Conservation (phyloP, 208 protist species). For the Acanthamoeba healyi region DNA sequence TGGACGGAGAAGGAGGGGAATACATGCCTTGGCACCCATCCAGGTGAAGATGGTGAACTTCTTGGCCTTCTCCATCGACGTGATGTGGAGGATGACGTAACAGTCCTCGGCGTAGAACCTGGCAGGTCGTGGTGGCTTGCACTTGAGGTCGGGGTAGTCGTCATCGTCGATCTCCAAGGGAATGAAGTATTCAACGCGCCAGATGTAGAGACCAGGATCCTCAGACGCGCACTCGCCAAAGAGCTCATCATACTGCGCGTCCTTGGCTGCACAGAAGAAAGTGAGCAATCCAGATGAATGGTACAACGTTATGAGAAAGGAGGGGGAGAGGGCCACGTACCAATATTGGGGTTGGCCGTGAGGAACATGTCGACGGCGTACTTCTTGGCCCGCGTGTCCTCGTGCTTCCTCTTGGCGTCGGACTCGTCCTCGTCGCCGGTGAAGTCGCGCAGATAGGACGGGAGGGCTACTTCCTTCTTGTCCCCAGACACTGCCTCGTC, state of each 20-base stretch:
- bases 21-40: neutral
- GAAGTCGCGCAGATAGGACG: conserved; percentile 35
- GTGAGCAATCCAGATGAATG: too few species aligned
- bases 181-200: conserved; percentile 44
- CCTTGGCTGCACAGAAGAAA: conserved; percentile 1
- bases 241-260: conserved; percentile 10
- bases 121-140: neutral
- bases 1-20: neutral
- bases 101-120: conserved; percentile 3
- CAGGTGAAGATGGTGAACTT: conserved; percentile 50
- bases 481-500: neutral
- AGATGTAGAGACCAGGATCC: conserved; percentile 30
- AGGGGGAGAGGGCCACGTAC: neutral
- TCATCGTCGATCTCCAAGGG: conserved; percentile 21
- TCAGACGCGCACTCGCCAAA: conserved; percentile 60
- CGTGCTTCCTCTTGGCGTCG: conserved; percentile 3
- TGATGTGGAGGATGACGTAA: conserved; percentile 25
- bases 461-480: conserved; percentile 38
- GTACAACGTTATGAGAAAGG: too few species aligned
- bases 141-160: conserved; percentile 43
- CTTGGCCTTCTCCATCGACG: neutral
- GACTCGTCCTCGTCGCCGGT: conserved; percentile 8
- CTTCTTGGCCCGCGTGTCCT: conserved; percentile 25
- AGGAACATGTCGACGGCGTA: conserved; percentile 55
- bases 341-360: conserved; percentile 30